These are phyloP conservation scores for Saccharomyces hybrid DNA, from an alignment of 1,139 yeast species.

Conservation along the genomic window DNA sequence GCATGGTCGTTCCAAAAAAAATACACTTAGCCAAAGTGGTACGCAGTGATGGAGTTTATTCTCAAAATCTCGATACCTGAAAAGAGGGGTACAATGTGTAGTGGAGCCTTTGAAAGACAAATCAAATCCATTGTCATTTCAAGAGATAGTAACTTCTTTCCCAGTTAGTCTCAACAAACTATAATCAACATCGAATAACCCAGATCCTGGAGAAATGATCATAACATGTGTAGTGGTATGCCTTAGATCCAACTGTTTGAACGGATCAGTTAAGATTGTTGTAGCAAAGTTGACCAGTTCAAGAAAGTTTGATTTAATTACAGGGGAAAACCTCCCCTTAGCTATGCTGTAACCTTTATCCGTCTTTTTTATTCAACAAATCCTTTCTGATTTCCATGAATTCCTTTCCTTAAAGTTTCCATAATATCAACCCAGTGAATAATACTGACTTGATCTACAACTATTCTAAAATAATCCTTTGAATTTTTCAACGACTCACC, in stretches of 20 bases:
- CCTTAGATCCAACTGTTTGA: slow-evolving; percentile 75
- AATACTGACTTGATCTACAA: slow-evolving; percentile 88
- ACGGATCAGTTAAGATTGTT: slow-evolving; percentile 69
- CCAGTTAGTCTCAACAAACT: slow-evolving; percentile 69
- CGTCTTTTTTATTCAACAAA: slow-evolving; percentile 47
- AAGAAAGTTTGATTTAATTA: slow-evolving; percentile 80
- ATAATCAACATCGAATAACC: slow-evolving; percentile 85
- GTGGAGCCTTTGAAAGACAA: slow-evolving; percentile 82
- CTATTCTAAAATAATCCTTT: slow-evolving; percentile 81
- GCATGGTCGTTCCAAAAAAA: slow-evolving; percentile 72
- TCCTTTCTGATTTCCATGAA: slow-evolving; percentile 78
- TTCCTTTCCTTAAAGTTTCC: slow-evolving; percentile 81
- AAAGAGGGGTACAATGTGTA: slow-evolving; percentile 86
- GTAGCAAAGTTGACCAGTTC: slow-evolving; percentile 85
- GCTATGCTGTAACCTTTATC: slow-evolving; percentile 33
- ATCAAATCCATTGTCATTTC: slow-evolving; percentile 86
- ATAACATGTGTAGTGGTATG: slow-evolving; percentile 84
- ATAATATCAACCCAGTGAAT: slow-evolving; percentile 85
- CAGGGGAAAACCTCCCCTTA: slow-evolving; percentile 63
- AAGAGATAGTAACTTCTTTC: slow-evolving; percentile 59
- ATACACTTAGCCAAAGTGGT: slow-evolving; percentile 91
- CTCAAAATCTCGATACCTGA: slow-evolving; percentile 55
- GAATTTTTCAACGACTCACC: slow-evolving; percentile 70
- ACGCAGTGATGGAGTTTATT: slow-evolving; percentile 65
- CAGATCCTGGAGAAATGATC: slow-evolving; percentile 86